Evolutionary conservation across 169 alveolate species (phyloP).

Genomic region (Eimeria acervulina): DNA sequence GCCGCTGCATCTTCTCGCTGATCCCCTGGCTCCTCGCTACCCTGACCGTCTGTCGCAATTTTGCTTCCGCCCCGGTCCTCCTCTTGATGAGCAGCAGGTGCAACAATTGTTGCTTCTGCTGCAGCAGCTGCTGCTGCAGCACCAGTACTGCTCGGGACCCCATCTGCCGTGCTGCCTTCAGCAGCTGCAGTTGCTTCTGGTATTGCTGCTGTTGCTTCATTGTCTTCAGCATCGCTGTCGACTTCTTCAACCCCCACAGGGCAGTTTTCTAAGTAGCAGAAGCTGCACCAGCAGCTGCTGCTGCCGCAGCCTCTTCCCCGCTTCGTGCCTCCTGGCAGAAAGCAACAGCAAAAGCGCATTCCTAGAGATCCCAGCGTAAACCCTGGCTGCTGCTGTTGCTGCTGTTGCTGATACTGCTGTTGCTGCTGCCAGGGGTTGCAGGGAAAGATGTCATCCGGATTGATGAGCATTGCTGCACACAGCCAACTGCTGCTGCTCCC

Average conservation of each 20-base stretch:
- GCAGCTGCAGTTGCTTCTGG: not conserved
- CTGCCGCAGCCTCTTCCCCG: slow-evolving; percentile 63
- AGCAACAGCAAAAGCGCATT: slow-evolving; percentile 50
- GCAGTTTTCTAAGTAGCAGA: slow-evolving; percentile 35
- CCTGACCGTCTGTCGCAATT: not conserved
- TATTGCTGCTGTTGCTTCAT: not conserved
- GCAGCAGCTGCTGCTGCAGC: slow-evolving; percentile 11
- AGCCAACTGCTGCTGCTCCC: slow-evolving; percentile 64
- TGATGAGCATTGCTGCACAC: slow-evolving; percentile 46
- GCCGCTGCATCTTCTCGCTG: not conserved
- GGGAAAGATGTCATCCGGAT: slow-evolving; percentile 54
- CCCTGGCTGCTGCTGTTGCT: not conserved
- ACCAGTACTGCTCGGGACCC: not conserved
- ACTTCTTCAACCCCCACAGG: slow-evolving; percentile 37
- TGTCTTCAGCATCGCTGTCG: slow-evolving; percentile 7
- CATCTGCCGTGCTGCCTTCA: not conserved
- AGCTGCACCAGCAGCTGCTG: slow-evolving; percentile 68
- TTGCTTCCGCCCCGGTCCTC: not conserved
- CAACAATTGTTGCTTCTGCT: not conserved
- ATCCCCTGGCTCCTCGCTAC: not conserved
- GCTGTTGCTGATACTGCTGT: slow-evolving; percentile 33
- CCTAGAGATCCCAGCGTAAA: slow-evolving; percentile 33
- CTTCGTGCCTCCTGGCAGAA: slow-evolving; percentile 53
- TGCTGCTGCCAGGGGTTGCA: slow-evolving; percentile 52
- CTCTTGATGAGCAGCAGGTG: not conserved